These are phyloP conservation scores for Miscanthus sacchariflorus DNA, from an alignment of 202 grass and related monocot genomes.

Conservation along the genomic window DNA sequence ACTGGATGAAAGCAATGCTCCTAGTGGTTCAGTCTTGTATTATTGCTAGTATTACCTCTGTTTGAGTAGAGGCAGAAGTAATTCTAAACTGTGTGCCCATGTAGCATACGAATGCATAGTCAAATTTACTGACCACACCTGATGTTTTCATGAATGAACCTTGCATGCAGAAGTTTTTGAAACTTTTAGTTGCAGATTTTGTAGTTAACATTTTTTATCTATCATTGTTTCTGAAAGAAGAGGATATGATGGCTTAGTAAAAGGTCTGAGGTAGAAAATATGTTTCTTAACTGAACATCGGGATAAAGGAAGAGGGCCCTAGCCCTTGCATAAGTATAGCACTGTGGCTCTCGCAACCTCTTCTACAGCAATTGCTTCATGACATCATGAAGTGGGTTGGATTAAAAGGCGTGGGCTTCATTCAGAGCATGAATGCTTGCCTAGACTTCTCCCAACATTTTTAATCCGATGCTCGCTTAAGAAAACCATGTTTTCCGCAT, in stretches of 20 bases:
- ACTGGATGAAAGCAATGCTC: not conserved
- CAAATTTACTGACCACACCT: not conserved
- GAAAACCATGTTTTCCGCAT: conserved; percentile 62
- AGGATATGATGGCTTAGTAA: conserved; percentile 93
- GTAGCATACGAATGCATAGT: not conserved
- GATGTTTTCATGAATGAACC: not conserved
- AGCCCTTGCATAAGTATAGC: conserved; percentile 78
- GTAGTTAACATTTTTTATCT: not conserved
- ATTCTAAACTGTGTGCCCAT: not conserved
- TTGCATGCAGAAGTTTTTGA: not conserved
- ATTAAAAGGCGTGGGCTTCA: conserved; percentile 95
- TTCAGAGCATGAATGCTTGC: conserved; percentile 76
- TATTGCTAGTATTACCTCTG: not conserved
- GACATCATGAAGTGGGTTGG: conserved; percentile 57
- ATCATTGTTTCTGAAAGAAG: conserved; percentile 42
- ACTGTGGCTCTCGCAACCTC: conserved; percentile 81
- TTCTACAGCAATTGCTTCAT: conserved; percentile 81
- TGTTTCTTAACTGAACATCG: conserved; percentile 51
- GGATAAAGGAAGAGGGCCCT: conserved; percentile 71
- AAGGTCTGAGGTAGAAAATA: conserved; percentile 80
- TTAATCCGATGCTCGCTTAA: conserved; percentile 37
- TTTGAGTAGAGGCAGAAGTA: not conserved
- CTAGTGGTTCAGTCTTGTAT: not conserved
- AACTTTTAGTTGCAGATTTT: not conserved
- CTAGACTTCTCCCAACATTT: conserved; percentile 94